A percentile compares a stretch with the other conserved stretches of the same genome.
phyloP scores from a whole-genome alignment of 2,329 filamentous ascomycete genomes.

The Torrubiella hemipterigena region DNA sequence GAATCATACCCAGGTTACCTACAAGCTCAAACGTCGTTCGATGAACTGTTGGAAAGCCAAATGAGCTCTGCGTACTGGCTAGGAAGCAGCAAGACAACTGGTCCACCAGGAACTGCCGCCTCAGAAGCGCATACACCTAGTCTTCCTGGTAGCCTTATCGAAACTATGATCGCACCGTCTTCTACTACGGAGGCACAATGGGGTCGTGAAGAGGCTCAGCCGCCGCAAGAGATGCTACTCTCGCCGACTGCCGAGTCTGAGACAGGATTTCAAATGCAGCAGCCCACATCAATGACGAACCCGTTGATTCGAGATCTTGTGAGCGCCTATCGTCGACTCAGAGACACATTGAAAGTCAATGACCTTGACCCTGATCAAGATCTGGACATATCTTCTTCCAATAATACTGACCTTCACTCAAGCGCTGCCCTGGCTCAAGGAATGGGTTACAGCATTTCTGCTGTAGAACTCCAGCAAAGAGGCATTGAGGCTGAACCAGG shows the following conservation, averaged over 20 bases:
- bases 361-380: slow-evolving; percentile 29
- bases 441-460: slow-evolving; percentile 76
- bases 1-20: slow-evolving; percentile 71
- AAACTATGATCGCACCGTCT: slow-evolving; percentile 23
- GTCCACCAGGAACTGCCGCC: slow-evolving; percentile 17
- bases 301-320: slow-evolving; percentile 40
- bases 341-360: slow-evolving; percentile 46
- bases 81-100: slow-evolving; percentile 24
- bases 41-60: slow-evolving; percentile 53
- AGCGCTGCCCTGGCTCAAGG: slow-evolving; percentile 51
- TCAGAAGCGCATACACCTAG: slow-evolving; percentile 22
- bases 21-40: slow-evolving; percentile 46
- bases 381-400: slow-evolving; percentile 15
- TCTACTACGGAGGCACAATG: slow-evolving; percentile 27
- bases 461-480: slow-evolving; percentile 84
- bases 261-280: slow-evolving; percentile 2
- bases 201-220: slow-evolving; percentile 22
- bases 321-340: slow-evolving; percentile 47
- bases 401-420: slow-evolving; percentile 32
- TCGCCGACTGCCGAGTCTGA: slow-evolving; percentile 19
- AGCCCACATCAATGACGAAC: slow-evolving; percentile 10
- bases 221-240: slow-evolving; percentile 30
- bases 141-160: slow-evolving; percentile 23
- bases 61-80: slow-evolving; percentile 33
- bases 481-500: slow-evolving; percentile 65